Percentiles rank a stretch among this genome's conserved stretches.
phyloP scores from a whole-genome alignment of 345 rosid species.

The Euphorbia lathyris region DNA sequence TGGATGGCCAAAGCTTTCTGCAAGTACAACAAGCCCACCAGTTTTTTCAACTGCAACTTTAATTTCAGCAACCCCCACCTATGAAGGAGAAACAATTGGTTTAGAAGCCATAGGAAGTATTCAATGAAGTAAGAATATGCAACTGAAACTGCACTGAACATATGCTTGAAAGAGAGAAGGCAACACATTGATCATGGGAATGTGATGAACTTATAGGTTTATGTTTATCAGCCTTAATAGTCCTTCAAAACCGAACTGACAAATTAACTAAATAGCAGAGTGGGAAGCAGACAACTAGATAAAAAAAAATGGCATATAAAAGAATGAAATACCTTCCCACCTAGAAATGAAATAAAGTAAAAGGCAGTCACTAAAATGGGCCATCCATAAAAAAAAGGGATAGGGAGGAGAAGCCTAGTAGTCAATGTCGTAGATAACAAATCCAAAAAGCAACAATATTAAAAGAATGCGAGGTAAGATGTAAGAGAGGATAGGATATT shows the following conservation, averaged over 20 bases:
- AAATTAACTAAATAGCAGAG: neutral
- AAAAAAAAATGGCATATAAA: neutral
- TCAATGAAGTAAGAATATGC: neutral
- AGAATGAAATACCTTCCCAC: neutral
- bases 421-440: neutral
- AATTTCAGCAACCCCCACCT: conserved; percentile 96
- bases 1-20: conserved; percentile 97
- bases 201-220: neutral
- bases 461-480: neutral
- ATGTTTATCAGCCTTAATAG: neutral
- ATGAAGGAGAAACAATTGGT: conserved; percentile 10
- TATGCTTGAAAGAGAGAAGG: neutral
- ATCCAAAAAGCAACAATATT: neutral
- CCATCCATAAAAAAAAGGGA: neutral
- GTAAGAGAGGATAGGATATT: neutral
- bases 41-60: conserved; percentile 91
- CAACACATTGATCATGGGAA: neutral
- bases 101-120: conserved; percentile 3
- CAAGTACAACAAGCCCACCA: conserved; percentile 95
- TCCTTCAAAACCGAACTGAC: neutral
- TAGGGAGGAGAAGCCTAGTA: neutral
- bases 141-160: neutral
- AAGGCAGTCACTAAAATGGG: neutral
- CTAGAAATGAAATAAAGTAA: neutral
- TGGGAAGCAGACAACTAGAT: neutral